A percentile compares a stretch with the other conserved stretches of the same genome.
Evolutionary conservation across 805 yeast genomes (phyloP).

Genomic region (Wickerhamiella qilinensis): DNA sequence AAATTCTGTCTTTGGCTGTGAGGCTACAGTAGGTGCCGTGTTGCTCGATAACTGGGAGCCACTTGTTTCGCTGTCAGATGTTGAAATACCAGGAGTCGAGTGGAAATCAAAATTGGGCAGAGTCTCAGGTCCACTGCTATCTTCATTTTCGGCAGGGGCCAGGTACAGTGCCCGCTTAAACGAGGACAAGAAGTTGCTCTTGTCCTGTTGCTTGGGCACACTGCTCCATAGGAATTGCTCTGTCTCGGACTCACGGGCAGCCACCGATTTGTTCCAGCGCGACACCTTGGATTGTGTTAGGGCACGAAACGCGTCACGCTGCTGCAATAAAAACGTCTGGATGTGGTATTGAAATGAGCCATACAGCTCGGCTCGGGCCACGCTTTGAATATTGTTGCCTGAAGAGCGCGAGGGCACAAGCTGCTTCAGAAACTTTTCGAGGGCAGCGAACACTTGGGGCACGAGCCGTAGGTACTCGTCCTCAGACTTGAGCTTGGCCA

Average conservation of each 20-base stretch:
- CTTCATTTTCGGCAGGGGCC: neutral
- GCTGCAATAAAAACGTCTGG: constrained; percentile 10
- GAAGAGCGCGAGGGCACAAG: constrained; percentile 1
- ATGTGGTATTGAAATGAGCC: neutral
- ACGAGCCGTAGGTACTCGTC: constrained; percentile 1
- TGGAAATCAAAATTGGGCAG: no score
- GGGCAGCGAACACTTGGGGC: constrained; percentile 1
- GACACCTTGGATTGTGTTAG: constrained; percentile 17
- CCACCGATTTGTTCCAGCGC: constrained; percentile 21
- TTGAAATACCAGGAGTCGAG: no score
- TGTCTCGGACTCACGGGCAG: constrained; percentile 32
- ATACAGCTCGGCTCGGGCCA: neutral
- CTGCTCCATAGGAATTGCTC: constrained; percentile 33
- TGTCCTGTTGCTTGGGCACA: constrained; percentile 29
- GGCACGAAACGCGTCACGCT: constrained; percentile 13
- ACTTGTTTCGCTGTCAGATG: no score
- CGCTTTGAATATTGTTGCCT: neutral
- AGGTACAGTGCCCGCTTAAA: constrained; percentile 30
- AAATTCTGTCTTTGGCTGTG: constrained; percentile 29
- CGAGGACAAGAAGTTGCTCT: constrained; percentile 34
- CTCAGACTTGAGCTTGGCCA: constrained; percentile 2
- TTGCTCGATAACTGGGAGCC: no score
- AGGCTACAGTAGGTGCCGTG: no score
- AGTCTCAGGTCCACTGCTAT: no score
- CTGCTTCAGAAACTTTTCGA: constrained; percentile 11